Conservation (phyloP, 2,329 filamentous ascomycete species). For the Blastomyces emzantsi region DNA sequence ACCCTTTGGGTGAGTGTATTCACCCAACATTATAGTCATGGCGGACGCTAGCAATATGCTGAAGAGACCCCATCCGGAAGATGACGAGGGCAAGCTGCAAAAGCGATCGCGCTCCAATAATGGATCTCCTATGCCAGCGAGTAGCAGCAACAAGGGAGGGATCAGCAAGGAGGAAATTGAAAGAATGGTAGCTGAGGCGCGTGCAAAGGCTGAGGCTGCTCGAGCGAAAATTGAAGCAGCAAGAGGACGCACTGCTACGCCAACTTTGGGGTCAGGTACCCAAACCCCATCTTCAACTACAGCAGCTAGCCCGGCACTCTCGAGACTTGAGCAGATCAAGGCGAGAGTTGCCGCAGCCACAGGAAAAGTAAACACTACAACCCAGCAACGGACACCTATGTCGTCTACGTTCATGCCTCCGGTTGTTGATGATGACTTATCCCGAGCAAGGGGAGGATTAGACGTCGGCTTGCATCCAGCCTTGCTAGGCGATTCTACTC, state of each 20-base stretch:
- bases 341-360: conserved; percentile 71
- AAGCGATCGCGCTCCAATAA: conserved; percentile 43
- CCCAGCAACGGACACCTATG: conserved; percentile 40
- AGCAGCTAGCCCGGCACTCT: conserved; percentile 40
- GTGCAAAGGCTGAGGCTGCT: conserved; percentile 41
- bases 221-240: conserved; percentile 38
- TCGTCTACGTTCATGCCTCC: conserved; percentile 31
- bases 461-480: conserved; percentile 71
- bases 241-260: conserved; percentile 23
- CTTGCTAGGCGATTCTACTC: conserved; percentile 45
- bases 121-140: conserved; percentile 39
- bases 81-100: conserved; percentile 37
- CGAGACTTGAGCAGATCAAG: conserved; percentile 67
- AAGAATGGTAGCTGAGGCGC: conserved; percentile 41
- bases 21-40: conserved; percentile 26
- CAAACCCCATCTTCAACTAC: conserved; percentile 27
- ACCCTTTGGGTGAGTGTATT: conserved; percentile 10
- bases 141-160: conserved; percentile 26
- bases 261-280: conserved; percentile 27
- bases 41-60: conserved; percentile 37
- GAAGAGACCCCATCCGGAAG: conserved; percentile 43
- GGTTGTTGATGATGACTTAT: conserved; percentile 40
- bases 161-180: conserved; percentile 37
- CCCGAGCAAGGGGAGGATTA: conserved; percentile 54
- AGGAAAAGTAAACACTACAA: conserved; percentile 36